Base-by-base conservation (phyloP, 2,329 filamentous ascomycete genomes). In the Aspergillus thermomutatus region DNA sequence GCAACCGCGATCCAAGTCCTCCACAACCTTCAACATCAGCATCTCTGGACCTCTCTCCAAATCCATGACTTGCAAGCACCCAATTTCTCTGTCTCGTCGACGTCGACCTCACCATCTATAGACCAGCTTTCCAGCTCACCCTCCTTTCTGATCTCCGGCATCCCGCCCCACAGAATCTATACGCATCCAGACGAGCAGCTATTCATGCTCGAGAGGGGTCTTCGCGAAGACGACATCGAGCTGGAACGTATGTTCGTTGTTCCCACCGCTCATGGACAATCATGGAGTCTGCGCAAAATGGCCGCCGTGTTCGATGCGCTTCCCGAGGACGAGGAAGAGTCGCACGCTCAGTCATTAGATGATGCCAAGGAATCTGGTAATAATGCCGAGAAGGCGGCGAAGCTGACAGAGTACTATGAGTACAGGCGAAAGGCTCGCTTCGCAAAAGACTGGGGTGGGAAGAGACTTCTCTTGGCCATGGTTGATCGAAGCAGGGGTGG, bases 171-270 rank as follows among this genome's bases (percentile, higher is more conserved):
- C 53, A 77, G 83, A 49, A 75, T 86, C 58, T 88, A 88, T 69
- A 78, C 83, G 10, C 84, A 88, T 64, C 85, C 85, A 10, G 85
- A 87, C 66, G 83, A 87, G 73, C 85, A 87, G 66, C 79, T 84
- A 25, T 82, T 81, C 63, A 75, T 86, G 63, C 74, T 87, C 26
- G 80, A 84, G 65, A 70, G 76, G 52, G 77, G 75, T 19, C 75
- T 81, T 46, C 70, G 69, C 50, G 76, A 77, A 52, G 72, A 77
- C 61, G 82, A 80, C 41, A 61, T 82, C 21, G 71, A 73, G 2
- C 67, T 77, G 10, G 80, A 84, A 69, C 74, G 79, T 48, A 80
- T 87, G 64, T 87, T 84, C 77, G 80, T 87, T 17, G 73, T 87
- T 27, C 84, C 85, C 1, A 81, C 80, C 19, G 77, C 83, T 23